Percentiles rank a stretch among this genome's conserved stretches.
Conservation (phyloP, 768 basidiomycete species). For the Collybia sordida region DNA sequence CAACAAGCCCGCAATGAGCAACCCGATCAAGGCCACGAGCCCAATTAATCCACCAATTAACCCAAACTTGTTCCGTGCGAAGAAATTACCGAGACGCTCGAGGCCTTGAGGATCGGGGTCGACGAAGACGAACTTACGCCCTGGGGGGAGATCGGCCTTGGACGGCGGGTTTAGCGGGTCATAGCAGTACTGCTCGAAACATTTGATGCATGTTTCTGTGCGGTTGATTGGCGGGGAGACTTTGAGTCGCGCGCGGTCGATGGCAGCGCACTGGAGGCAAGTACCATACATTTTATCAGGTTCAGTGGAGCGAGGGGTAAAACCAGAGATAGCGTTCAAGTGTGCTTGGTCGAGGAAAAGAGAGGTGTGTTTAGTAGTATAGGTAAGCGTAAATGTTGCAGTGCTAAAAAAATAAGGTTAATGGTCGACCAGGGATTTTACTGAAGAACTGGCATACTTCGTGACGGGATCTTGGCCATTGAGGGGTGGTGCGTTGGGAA, state of each 20-base stretch:
- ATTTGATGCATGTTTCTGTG: slow-evolving; percentile 41
- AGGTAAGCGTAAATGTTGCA: slow-evolving; percentile 58
- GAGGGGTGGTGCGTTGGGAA: slow-evolving; percentile 76
- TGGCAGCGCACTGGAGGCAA: slow-evolving; percentile 67
- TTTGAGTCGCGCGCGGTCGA: slow-evolving; percentile 52
- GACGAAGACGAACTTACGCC: slow-evolving; percentile 42
- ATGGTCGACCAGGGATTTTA: slow-evolving; percentile 6
- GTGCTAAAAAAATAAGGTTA: slow-evolving; percentile 34
- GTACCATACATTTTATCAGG: slow-evolving; percentile 62
- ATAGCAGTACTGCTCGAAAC: slow-evolving; percentile 56
- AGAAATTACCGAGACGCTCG: slow-evolving; percentile 38
- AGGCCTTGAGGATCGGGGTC: slow-evolving; percentile 59
- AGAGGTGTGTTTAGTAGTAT: slow-evolving; percentile 50
- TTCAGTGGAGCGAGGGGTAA: slow-evolving; percentile 54
- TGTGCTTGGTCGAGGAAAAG: slow-evolving; percentile 65
- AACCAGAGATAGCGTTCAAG: slow-evolving; percentile 55
- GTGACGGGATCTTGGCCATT: slow-evolving; percentile 59
- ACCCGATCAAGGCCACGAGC: slow-evolving; percentile 37
- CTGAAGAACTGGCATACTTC: slow-evolving; percentile 42
- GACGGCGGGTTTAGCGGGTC: slow-evolving; percentile 45
- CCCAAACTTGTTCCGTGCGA: slow-evolving; percentile 41
- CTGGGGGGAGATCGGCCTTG: slow-evolving; percentile 37
- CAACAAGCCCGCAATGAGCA: slow-evolving; percentile 37
- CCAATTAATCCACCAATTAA: slow-evolving; percentile 49
- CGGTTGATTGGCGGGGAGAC: slow-evolving; percentile 30